phyloP scores from a whole-genome alignment of 371 early-diverging fungal genomes.

The Mortierella sp. region DNA sequence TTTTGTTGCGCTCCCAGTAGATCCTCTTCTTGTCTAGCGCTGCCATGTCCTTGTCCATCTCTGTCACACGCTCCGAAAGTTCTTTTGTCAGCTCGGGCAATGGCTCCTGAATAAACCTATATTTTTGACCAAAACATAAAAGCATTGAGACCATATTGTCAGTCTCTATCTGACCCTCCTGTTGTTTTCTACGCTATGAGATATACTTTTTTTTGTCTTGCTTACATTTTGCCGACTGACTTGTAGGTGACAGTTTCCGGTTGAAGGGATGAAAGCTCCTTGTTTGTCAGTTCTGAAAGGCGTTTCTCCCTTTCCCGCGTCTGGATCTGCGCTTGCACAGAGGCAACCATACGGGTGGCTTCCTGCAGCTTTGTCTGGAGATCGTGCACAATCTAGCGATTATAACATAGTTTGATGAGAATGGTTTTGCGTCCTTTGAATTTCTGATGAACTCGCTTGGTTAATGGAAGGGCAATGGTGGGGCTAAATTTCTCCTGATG shows the following conservation, averaged over 20 bases:
- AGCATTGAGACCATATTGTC: too few species aligned
- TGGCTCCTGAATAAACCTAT: slow-evolving; percentile 75
- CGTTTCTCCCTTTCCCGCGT: slow-evolving; percentile 77
- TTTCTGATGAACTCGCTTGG: too few species aligned
- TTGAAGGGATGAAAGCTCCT: slow-evolving; percentile 73
- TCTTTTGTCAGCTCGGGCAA: slow-evolving; percentile 66
- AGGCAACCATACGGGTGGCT: slow-evolving; percentile 72
- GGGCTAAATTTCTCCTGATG: background rate
- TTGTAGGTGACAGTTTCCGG: slow-evolving; percentile 72
- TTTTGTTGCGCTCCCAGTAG: slow-evolving; percentile 75
- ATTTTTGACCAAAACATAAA: background rate
- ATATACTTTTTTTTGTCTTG: too few species aligned
- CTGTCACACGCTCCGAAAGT: slow-evolving; percentile 59
- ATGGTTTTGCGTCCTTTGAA: too few species aligned
- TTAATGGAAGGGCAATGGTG: too few species aligned
- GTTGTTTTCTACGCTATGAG: too few species aligned
- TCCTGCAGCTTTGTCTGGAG: slow-evolving; percentile 71
- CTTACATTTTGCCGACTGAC: slow-evolving; percentile 84
- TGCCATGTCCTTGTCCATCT: slow-evolving; percentile 64
- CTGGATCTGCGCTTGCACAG: slow-evolving; percentile 77
- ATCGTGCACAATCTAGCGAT: slow-evolving; percentile 68
- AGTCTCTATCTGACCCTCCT: too few species aligned
- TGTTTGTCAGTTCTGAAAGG: slow-evolving; percentile 77
- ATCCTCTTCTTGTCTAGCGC: slow-evolving; percentile 81
- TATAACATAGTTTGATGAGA: too few species aligned